These are phyloP conservation scores for Boehmeria nivea DNA, from an alignment of 306 rosid species.

Conservation along the genomic window DNA sequence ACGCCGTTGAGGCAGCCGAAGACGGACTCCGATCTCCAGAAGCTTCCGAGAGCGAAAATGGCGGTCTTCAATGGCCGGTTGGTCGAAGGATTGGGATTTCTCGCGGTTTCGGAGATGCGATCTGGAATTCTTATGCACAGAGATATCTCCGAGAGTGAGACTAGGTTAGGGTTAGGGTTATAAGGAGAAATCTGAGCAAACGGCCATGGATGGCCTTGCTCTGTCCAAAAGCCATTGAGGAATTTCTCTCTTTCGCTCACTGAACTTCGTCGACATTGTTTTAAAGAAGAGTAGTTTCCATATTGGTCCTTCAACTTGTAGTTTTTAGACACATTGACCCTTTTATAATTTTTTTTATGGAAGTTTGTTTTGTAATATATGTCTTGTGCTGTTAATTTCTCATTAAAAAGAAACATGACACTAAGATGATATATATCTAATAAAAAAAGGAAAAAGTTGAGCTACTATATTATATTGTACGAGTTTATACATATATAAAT, in stretches of 20 bases:
- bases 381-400: too few relatives aligned
- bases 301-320: too few relatives aligned
- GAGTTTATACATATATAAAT: too few relatives aligned
- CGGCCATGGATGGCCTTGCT: constrained; percentile 14
- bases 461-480: too few relatives aligned
- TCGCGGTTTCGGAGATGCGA: constrained; percentile 39
- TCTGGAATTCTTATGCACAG: constrained; percentile 56
- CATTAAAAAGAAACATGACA: too few relatives aligned
- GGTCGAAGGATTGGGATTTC: constrained; percentile 23
- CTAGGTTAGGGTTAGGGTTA: not conserved
- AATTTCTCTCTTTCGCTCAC: not conserved
- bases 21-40: constrained; percentile 94
- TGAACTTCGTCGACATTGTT: too few relatives aligned
- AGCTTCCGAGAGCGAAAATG: constrained; percentile 82
- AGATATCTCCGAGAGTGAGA: constrained; percentile 8
- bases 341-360: too few relatives aligned
- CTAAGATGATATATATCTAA: too few relatives aligned
- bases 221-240: constrained; percentile 34
- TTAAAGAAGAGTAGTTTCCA: too few relatives aligned
- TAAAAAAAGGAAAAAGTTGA: too few relatives aligned
- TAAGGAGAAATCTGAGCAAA: constrained; percentile 17
- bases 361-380: too few relatives aligned
- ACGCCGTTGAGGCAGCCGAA: constrained; percentile 91
- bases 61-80: constrained; percentile 40
- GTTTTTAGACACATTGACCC: too few relatives aligned